Conservation (phyloP, 2,329 filamentous ascomycete genomes). For the Niveomyces coronatus region DNA sequence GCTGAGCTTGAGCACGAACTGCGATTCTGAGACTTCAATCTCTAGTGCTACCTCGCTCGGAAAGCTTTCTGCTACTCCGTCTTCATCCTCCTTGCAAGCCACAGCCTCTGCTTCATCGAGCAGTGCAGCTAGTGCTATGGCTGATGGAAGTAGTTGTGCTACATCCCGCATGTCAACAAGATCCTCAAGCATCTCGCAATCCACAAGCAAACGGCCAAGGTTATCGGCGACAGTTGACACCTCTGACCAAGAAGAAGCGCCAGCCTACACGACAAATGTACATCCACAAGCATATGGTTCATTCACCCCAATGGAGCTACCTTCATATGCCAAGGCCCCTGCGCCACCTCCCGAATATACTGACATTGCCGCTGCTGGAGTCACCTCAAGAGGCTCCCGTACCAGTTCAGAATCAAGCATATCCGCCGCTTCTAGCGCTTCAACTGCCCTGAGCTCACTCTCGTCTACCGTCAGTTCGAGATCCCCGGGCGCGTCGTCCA, state of each 20-base stretch:
- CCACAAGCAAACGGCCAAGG: neutral
- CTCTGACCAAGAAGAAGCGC: too few species aligned
- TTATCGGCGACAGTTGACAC: neutral
- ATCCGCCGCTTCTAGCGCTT: neutral
- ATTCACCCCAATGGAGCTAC: conserved; percentile 1
- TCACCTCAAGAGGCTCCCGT: neutral
- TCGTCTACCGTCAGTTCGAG: too few species aligned
- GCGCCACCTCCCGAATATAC: neutral
- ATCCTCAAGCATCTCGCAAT: neutral
- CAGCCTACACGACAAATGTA: neutral
- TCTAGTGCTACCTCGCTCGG: neutral
- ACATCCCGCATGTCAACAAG: too few species aligned
- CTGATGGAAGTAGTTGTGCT: neutral
- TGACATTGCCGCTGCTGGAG: neutral
- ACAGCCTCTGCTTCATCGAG: too few species aligned
- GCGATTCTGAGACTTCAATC: neutral
- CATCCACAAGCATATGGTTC: conserved; percentile 4
- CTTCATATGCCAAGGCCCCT: conserved; percentile 2
- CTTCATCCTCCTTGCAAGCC: neutral
- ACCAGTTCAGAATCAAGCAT: neutral
- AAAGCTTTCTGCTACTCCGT: neutral
- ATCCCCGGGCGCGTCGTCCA: neutral
- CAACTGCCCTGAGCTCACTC: neutral
- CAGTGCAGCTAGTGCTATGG: too few species aligned
- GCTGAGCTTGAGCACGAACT: too few species aligned